Base-by-base conservation (phyloP, 2,329 filamentous ascomycete genomes). In the Aschersonia sp. region DNA sequence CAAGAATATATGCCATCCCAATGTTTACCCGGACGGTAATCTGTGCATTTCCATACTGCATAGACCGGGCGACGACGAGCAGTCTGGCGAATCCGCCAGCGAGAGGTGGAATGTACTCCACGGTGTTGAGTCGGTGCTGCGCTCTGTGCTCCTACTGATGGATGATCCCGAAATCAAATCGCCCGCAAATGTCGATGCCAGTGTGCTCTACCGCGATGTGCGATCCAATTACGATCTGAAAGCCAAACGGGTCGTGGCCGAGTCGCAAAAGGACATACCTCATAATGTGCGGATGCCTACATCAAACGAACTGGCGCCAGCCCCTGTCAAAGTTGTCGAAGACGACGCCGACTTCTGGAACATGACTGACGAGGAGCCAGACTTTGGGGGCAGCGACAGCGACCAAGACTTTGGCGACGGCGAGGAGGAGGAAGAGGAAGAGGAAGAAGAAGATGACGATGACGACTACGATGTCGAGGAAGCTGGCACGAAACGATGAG, bases 11-110 rank as follows among this genome's bases (percentile, higher is more conserved):
- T 87, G 80, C 67, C 90, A 98, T 63, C 90, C 90, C 4, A 98
- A 98, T 63, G 82, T 98, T 59, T 97, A 97, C 68, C 68, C 79
- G 5, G 86, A 95, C 62, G 90, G 90, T 57, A 83, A 83, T 55
- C 76, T 97, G 43, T 97, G 92, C 71, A 97, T 98, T 62, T 95
- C 89, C 43, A 98, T 98, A 58, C 79, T 98, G 9, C 90, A 98
- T 65, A 77, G 79, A 14, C 88, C 92, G 0, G 92, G 92, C 54
- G 87, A 95, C 51, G 90, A 97, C 60, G 79, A 84, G 55, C 90
- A 89, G 72, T 95, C 89, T 0, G 92, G 92, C 51, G 90, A 97
- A 66, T 68, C 77, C 40, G 90, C 92, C 6, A 84, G 83, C 49
- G 92, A 97, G 67, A 84, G 90, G 49, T 98, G 90, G 90, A 88